These are phyloP conservation scores for Hypoxylon fuscum DNA, from an alignment of 495 filamentous ascomycete genomes.

Conservation along the genomic window DNA sequence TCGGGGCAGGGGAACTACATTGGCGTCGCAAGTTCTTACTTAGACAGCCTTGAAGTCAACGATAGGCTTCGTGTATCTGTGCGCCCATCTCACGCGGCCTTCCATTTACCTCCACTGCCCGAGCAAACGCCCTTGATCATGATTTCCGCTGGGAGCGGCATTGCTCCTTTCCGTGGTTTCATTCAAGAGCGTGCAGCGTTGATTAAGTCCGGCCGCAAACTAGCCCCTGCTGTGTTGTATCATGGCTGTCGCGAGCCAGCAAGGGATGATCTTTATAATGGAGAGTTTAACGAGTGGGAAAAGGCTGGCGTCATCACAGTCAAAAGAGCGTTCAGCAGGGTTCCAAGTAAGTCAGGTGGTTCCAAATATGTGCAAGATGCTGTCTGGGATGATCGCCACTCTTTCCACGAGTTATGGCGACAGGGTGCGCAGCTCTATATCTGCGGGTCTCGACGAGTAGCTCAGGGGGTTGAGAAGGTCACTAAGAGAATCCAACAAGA, in stretches of 20 bases:
- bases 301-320: conserved; percentile 61
- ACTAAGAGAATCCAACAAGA: conserved; percentile 63
- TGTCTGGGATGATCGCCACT: conserved; percentile 62
- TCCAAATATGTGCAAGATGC: conserved; percentile 67
- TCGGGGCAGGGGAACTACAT: conserved; percentile 49
- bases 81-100: conserved; percentile 66
- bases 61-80: conserved; percentile 58
- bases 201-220: conserved; percentile 55
- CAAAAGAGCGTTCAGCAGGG: conserved; percentile 56
- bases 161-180: conserved; percentile 73
- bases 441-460: conserved; percentile 58
- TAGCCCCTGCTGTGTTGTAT: conserved; percentile 56
- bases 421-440: conserved; percentile 67
- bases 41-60: conserved; percentile 57
- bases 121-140: conserved; percentile 67
- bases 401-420: conserved; percentile 57
- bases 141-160: conserved; percentile 60
- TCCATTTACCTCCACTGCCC: conserved; percentile 67
- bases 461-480: conserved; percentile 48
- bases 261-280: conserved; percentile 63
- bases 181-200: conserved; percentile 66
- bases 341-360: conserved; percentile 33
- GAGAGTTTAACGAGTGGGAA: conserved; percentile 64
- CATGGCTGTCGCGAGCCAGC: conserved; percentile 65
- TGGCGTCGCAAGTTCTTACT: conserved; percentile 64